Evolutionary conservation across 108 stramenopile species (phyloP).

Genomic region (Nitzschia inconspicua): DNA sequence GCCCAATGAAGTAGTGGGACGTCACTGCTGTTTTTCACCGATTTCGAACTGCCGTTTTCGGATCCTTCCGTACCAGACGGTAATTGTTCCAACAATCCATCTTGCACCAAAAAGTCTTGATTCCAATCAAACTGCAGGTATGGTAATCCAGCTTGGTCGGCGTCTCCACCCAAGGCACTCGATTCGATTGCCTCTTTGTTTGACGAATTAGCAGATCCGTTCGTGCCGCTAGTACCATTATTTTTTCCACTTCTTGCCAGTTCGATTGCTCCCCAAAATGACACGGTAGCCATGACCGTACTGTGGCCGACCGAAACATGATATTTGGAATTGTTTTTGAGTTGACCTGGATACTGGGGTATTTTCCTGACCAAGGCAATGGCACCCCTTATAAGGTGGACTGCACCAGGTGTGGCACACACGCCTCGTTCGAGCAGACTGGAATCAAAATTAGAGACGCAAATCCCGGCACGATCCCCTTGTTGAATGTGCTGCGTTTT

Average conservation of each 20-base stretch:
- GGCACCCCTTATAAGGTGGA: slow-evolving; percentile 69
- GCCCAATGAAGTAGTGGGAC: slow-evolving; percentile 88
- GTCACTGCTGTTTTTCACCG: slow-evolving; percentile 1
- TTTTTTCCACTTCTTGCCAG: slow-evolving; percentile 23
- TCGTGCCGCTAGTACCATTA: background rate
- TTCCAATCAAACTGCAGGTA: slow-evolving; percentile 71
- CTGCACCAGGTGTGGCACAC: slow-evolving; percentile 82
- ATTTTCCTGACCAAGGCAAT: slow-evolving; percentile 92
- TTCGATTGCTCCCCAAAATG: slow-evolving; percentile 95
- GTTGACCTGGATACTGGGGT: slow-evolving; percentile 51
- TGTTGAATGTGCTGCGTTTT: slow-evolving; percentile 68
- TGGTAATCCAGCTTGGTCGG: slow-evolving; percentile 76
- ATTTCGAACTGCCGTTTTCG: slow-evolving; percentile 12
- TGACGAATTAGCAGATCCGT: background rate
- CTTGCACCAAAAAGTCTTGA: slow-evolving; percentile 81
- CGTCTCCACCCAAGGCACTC: slow-evolving; percentile 74
- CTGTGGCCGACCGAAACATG: slow-evolving; percentile 96
- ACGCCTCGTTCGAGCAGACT: slow-evolving; percentile 91
- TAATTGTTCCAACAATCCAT: slow-evolving; percentile 60
- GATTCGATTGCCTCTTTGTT: background rate
- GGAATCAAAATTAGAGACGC: slow-evolving; percentile 91
- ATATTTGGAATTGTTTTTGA: slow-evolving; percentile 68
- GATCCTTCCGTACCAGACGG: slow-evolving; percentile 9
- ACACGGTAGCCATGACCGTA: slow-evolving; percentile 94
- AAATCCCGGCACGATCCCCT: slow-evolving; percentile 97